Evolutionary conservation across 441 rosid species (phyloP).

Genomic region (Dalechampia spathulata): DNA sequence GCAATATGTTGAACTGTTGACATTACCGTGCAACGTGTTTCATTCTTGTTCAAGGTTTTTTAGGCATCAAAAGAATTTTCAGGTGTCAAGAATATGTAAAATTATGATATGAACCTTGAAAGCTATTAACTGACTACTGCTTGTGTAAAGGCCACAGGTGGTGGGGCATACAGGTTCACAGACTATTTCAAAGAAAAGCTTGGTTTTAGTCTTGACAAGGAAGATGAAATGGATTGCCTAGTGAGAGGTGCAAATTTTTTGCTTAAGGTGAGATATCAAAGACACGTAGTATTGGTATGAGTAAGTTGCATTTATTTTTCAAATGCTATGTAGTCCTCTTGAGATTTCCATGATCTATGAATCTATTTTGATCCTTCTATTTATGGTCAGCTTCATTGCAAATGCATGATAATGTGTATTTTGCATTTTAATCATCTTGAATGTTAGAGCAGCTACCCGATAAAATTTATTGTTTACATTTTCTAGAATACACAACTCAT

Average conservation of each 20-base stretch:
- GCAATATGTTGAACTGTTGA: background rate
- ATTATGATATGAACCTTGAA: background rate
- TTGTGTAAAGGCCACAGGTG: constrained; percentile 88
- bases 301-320: background rate
- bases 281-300: constrained; percentile 20
- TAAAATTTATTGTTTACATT: background rate
- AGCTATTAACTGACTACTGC: constrained; percentile 15
- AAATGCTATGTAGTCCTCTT: background rate
- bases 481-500: background rate
- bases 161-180: constrained; percentile 89
- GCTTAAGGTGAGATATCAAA: constrained; percentile 62
- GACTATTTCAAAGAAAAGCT: constrained; percentile 93
- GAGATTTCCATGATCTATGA: background rate
- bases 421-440: background rate
- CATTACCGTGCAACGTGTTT: background rate
- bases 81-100: background rate
- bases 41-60: background rate
- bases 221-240: constrained; percentile 98
- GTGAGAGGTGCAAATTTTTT: constrained; percentile 96
- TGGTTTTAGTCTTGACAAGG: constrained; percentile 91
- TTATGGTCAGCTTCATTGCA: background rate
- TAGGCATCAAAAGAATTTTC: background rate
- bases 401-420: background rate
- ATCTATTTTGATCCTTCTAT: background rate
- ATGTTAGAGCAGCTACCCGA: too few species aligned